Evolutionary conservation across 345 rosid genomes (phyloP), one percentile per base, ranked within the genome.

Genomic region (sweet orange (Citrus sinensis)): DNA sequence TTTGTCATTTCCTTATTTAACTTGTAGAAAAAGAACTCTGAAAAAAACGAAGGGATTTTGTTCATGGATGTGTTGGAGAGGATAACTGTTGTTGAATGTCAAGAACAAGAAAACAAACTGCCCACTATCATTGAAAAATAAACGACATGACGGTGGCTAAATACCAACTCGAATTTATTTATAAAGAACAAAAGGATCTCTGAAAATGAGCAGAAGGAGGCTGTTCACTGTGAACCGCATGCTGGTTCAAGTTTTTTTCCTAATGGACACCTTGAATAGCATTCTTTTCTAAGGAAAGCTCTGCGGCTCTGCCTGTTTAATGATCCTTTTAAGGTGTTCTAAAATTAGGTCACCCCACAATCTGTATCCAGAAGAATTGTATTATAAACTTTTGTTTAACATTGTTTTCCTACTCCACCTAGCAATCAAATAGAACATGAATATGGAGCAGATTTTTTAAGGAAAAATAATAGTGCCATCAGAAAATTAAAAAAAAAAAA

Each of bases 401-500:
- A 67, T 70, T 70, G 59, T 69, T 69, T 39, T 69, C 58, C 34
- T 42, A 49, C 51, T 67, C 10, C 73, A 69, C 58, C n/a, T 42
- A 16, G 3, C 59, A 46, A 70, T 49, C 35, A 11, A 49, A 46
- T 42, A 16, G 37, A 27, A n/a, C 32, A 39, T 39, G 71, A 10
- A 10, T 29, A 24, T 40, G 55, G 42, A 67, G 54, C 30, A 39
- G 71, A 67, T 39, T 4, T 39, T n/a, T n/a, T 1, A 24, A 9
- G 16, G 24, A n/a, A 6, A 16, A 70, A 70, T 40, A 59, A 22
- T 13, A 56, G 1, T n/a, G 32, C n/a, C 66, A 24, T n/a, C 8
- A 5, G 10, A 64, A 42, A 25, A 69, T n/a, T 54, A 74, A 59
- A 24, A 22, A 55, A 25, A 25, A 22, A 6, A 60, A 51, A 68